A percentile compares a stretch with the other conserved stretches of the same genome.
Evolutionary conservation across 208 protist species (phyloP).

Genomic region (Leishmania braziliensis): DNA sequence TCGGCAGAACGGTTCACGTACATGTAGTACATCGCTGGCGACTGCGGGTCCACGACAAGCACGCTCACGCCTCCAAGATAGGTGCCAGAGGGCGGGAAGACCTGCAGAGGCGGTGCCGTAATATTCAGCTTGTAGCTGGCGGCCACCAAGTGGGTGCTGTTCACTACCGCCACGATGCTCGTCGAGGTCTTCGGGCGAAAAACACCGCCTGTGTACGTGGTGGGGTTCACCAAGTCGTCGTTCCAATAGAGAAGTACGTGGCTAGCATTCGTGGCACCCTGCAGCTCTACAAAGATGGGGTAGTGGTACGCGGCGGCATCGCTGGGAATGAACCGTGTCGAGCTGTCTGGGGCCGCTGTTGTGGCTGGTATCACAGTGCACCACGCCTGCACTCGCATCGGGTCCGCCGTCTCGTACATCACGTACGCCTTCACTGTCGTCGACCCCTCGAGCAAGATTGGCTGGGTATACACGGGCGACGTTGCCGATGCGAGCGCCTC

Average conservation of each 20-base stretch:
- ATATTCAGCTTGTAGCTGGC: constrained; percentile 45
- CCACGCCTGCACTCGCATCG: constrained; percentile 32
- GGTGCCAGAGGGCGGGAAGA: constrained; percentile 56
- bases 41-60: constrained; percentile 40
- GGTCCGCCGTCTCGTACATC: constrained; percentile 29
- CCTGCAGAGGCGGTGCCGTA: constrained; percentile 31
- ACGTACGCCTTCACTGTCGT: constrained; percentile 49
- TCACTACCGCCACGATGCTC: constrained; percentile 50
- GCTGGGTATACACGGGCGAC: constrained; percentile 29
- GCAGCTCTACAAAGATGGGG: constrained; percentile 50
- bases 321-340: constrained; percentile 36
- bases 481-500: constrained; percentile 14
- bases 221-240: constrained; percentile 34
- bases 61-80: constrained; percentile 61
- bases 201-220: constrained; percentile 33
- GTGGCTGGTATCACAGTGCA: constrained; percentile 35
- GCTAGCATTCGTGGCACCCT: constrained; percentile 30
- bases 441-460: constrained; percentile 38
- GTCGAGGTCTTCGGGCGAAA: constrained; percentile 58
- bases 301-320: constrained; percentile 31
- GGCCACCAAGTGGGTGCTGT: constrained; percentile 22
- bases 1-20: constrained; percentile 42
- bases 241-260: constrained; percentile 45
- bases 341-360: background rate
- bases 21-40: constrained; percentile 40